Conservation (phyloP, 2,329 filamentous ascomycete genomes). For the Talaromyces sp. region DNA sequence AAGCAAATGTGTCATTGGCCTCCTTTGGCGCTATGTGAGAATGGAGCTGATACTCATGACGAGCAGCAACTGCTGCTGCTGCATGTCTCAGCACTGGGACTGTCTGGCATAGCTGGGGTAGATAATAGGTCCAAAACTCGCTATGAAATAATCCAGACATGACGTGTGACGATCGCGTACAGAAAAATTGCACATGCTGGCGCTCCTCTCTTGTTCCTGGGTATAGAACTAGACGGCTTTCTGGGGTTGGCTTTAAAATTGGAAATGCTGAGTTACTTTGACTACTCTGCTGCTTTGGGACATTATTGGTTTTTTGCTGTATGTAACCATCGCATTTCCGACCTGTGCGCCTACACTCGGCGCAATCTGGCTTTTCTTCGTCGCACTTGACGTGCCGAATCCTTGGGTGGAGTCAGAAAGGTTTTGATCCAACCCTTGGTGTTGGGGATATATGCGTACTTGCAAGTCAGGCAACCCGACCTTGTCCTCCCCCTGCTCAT, state of each 20-base stretch:
- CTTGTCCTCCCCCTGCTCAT: neutral
- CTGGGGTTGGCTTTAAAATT: neutral
- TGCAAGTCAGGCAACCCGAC: neutral
- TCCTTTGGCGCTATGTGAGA: neutral
- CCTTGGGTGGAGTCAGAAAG: neutral
- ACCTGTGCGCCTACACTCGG: neutral
- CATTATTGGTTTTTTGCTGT: neutral
- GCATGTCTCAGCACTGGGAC: constrained; percentile 49
- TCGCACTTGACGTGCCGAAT: constrained; percentile 27
- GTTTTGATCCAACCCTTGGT: neutral
- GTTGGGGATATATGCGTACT: neutral
- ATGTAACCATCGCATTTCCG: constrained; percentile 45
- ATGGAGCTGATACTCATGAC: constrained; percentile 35
- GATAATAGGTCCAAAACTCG: constrained; percentile 30
- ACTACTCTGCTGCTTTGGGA: neutral
- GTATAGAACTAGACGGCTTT: constrained; percentile 12
- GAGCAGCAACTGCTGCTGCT: constrained; percentile 47
- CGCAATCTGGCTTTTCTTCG: constrained; percentile 23
- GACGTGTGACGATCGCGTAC: constrained; percentile 35
- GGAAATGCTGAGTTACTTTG: neutral
- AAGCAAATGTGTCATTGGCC: constrained; percentile 29
- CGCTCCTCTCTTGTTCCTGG: constrained; percentile 27
- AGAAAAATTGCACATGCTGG: constrained; percentile 39
- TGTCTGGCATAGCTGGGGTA: constrained; percentile 43
- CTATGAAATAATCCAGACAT: constrained; percentile 41